Evolutionary conservation across 257 asterid species (phyloP), one percentile per base, ranked within the genome.

Genomic region (Scutellaria baicalensis): DNA sequence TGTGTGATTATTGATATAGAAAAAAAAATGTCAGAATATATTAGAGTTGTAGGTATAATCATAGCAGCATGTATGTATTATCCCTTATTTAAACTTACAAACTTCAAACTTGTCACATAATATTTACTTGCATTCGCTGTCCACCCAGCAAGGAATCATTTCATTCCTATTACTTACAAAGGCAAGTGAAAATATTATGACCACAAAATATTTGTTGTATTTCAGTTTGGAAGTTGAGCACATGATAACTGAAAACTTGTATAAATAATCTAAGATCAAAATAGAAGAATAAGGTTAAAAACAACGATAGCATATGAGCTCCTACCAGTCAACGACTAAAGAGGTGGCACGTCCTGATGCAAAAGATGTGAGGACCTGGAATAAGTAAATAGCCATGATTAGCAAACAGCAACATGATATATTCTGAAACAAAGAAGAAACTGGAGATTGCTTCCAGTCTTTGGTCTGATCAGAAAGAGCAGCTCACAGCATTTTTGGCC

Each of bases 311-410:
- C 51, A 61, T 18, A 59, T 67, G 70, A 35, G 31, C 66, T 68
- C 89, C 77, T 81, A 94, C 99, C 99, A 88, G 79, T 94, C 99
- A 77, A 94, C 96, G 5, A 94, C 99, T 81, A 94, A 79, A 70
- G 99, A 86, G 60, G 97, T 94, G 70, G 99, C 96, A 66, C 99
- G 97, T 48, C 97, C 99, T 56, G 99, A 87, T 58, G 99, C 99
- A 82, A 94, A 94, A 68, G 99, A 91, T 68, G 99, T 91, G 74
- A 94, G 96, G 74, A 94, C 99, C 97, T 91, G 82, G 70, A 58
- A 75, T 36, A 27, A 73, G 69, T 38, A 68, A 35, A 79, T 33
- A 60, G 38, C 50, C 55, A 40, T n/a, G 38, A 63, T 40, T 57
- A 74, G 71, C n/a, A 49, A 72, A 61, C 14, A 51, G 51, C 4